These are phyloP conservation scores for Guyanaporus albipodus DNA, from an alignment of 768 basidiomycete species.

Conservation along the genomic window DNA sequence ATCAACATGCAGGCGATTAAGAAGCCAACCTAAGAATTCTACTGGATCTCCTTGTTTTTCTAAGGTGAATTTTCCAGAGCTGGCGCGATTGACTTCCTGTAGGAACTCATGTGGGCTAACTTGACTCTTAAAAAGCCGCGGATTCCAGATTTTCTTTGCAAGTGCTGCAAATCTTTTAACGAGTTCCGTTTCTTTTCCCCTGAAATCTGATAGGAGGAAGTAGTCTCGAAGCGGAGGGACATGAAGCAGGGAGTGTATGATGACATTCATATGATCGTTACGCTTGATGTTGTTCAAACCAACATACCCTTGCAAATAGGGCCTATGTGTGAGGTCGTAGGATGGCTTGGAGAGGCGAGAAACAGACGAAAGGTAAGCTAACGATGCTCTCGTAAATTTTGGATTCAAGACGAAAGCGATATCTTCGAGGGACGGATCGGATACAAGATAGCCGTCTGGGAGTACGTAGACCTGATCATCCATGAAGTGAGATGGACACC, in stretches of 20 bases:
- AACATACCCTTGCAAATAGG: constrained; percentile 90
- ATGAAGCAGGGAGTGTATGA: constrained; percentile 91
- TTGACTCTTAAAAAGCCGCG: constrained; percentile 93
- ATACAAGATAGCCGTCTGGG: constrained; percentile 94
- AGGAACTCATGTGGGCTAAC: constrained; percentile 98
- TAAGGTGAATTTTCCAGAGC: constrained; percentile 85
- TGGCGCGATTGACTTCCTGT: constrained; percentile 91
- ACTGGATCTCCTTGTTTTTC: constrained; percentile 95
- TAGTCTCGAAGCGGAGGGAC: constrained; percentile 86
- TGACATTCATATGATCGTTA: constrained; percentile 97
- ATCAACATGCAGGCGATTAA: constrained; percentile 91
- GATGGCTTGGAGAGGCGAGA: constrained; percentile 65
- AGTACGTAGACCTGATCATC: constrained; percentile 83
- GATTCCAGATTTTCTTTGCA: constrained; percentile 95
- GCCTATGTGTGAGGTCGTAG: constrained; percentile 76
- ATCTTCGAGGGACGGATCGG: constrained; percentile 95
- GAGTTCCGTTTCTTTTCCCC: constrained; percentile 78
- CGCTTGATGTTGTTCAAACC: constrained; percentile 97
- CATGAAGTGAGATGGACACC: constrained; percentile 15
- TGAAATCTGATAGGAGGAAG: constrained; percentile 71
- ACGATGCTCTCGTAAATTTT: constrained; percentile 64
- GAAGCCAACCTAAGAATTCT: constrained; percentile 92
- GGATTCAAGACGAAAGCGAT: constrained; percentile 89
- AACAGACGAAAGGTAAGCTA: constrained; percentile 53
- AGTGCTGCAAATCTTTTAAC: constrained; percentile 83